A percentile compares a stretch with the other conserved stretches of the same genome.
Evolutionary conservation across 1,284 basidiomycete species (phyloP).

Genomic region (Vanrija sp.): DNA sequence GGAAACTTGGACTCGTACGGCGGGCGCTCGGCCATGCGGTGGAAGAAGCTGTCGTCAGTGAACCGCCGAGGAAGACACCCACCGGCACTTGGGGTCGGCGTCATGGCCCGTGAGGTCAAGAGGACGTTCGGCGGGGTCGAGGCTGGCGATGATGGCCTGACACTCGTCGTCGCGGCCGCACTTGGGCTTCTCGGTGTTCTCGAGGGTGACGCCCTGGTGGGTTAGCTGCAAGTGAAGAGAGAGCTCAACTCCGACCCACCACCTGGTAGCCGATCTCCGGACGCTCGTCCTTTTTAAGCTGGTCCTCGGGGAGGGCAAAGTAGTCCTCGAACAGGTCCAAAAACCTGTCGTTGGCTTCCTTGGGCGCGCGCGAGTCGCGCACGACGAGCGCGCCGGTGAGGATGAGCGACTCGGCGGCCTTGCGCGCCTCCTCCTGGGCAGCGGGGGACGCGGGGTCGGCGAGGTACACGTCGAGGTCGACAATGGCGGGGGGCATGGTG

Average conservation of each 20-base stretch:
- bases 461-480: conserved; percentile 73
- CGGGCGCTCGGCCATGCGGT: conserved; percentile 72
- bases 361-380: conserved; percentile 74
- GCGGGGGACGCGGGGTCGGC: conserved; percentile 53
- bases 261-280: conserved; percentile 63
- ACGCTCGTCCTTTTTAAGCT: conserved; percentile 67
- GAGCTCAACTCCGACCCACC: conserved; percentile 18
- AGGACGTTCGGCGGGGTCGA: conserved; percentile 72
- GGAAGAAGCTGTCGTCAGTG: conserved; percentile 62
- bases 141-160: conserved; percentile 43
- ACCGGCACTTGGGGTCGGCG: conserved; percentile 83
- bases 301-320: conserved; percentile 65
- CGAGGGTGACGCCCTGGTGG: conserved; percentile 77
- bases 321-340: conserved; percentile 80
- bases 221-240: not conserved
- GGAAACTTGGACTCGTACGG: conserved; percentile 75
- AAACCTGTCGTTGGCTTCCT: conserved; percentile 71
- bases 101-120: conserved; percentile 63
- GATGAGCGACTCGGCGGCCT: conserved; percentile 76
- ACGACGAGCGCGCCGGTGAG: conserved; percentile 71
- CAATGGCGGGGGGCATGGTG: conserved; percentile 19
- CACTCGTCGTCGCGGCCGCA: conserved; percentile 57
- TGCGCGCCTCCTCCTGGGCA: conserved; percentile 31
- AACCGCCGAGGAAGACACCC: not conserved
- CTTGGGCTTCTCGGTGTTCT: conserved; percentile 88